Base-by-base conservation (phyloP, 2,329 filamentous ascomycete genomes). In the Neofusicoccum parvum region DNA sequence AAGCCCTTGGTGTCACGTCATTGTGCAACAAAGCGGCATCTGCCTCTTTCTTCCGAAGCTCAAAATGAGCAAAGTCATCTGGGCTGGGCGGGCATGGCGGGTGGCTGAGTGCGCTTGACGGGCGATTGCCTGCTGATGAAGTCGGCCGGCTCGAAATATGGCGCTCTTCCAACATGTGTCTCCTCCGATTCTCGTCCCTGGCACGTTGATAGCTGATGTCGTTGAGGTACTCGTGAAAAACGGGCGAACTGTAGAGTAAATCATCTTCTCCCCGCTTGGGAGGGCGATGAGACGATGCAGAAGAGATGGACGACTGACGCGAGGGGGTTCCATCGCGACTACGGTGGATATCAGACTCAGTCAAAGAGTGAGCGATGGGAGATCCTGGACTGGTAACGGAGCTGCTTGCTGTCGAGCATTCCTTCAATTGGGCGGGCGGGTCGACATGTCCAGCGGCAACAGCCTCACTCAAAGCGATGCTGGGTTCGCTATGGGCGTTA, bases 401-500 rank as follows among this genome's bases (percentile, higher is more conserved):
- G 43, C 72, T 77, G 32, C 72, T 62, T 15, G 65, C 68, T 17
- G 77, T 73, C 11, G 76, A 79, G 20, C 75, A 68, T 7, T 80
- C 78, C 45, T 77, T 77, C 76, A 82, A 69, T 73, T 82, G 66
- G 70, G 83, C 69, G 74, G 85, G 75, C 74, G 79, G 71, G 81
- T 87, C 69, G 82, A 82, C 74, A 74, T 87, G 65, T 15, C 90
- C 90, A 3, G 88, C 83, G 1, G 85, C 90, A 23, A 85, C 79
- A 1, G 87, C 83, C 3, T 83, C 86, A 73, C 85, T 90, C 32
- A 92, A 71, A 3, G 86, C 86, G 2, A 92, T 82, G 68, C 86
- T 87, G 1, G 91, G 82, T 46, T 84, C 84, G 2, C 85, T 85
- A 67, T 90, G 88, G 69, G 89, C 88, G 10, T 82, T 79, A 62